These are phyloP conservation scores for Glycine tomentella DNA, from an alignment of 306 rosid species.

Conservation along the genomic window DNA sequence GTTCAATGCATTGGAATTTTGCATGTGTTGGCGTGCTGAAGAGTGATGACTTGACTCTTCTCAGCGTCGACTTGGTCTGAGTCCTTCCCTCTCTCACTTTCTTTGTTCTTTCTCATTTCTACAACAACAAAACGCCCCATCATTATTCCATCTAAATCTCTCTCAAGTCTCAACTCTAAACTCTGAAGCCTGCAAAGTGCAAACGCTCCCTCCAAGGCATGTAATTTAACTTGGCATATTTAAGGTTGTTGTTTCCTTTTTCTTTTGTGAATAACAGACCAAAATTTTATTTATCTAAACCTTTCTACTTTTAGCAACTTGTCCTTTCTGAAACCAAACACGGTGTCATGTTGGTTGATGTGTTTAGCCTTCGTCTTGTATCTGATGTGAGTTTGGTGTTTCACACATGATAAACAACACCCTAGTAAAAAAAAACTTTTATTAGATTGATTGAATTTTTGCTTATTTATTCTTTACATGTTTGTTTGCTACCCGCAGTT, in stretches of 20 bases:
- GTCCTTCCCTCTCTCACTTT: constrained; percentile 16
- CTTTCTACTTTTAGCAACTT: constrained; percentile 5
- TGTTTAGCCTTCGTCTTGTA: background rate
- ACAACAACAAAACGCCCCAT: background rate
- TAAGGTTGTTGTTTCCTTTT: constrained; percentile 36
- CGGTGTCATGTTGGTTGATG: background rate
- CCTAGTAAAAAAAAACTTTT: background rate
- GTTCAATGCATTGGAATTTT: background rate
- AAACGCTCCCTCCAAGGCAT: background rate
- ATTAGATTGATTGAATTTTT: background rate
- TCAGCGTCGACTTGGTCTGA: background rate
- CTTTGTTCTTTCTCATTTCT: constrained; percentile 16
- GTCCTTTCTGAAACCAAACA: constrained; percentile 41
- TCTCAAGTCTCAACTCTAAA: background rate
- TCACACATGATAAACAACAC: constrained; percentile 2
- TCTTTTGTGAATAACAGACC: constrained; percentile 13
- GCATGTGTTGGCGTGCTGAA: background rate
- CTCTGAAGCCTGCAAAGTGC: too few species aligned
- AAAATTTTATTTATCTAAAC: background rate
- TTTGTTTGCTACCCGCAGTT: background rate
- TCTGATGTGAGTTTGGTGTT: constrained; percentile 10
- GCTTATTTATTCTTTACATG: constrained; percentile 14
- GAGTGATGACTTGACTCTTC: constrained; percentile 31
- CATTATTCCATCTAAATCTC: background rate
- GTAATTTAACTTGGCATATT: constrained; percentile 10